phyloP scores from a whole-genome alignment of 164 flowering plant genomes.

The Saururus chinensis region DNA sequence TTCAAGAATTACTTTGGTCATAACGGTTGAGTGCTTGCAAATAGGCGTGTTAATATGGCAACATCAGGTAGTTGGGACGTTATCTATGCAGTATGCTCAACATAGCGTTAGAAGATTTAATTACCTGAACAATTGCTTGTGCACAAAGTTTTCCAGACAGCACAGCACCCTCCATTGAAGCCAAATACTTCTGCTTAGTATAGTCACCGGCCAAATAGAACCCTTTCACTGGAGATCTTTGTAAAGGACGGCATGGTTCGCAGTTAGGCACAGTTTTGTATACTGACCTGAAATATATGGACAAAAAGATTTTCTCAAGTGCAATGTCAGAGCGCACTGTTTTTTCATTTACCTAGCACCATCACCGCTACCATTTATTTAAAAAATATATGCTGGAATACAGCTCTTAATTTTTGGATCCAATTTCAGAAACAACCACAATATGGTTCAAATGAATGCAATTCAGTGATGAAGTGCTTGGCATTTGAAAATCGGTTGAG shows the following conservation, averaged over 20 bases:
- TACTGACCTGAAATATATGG: conserved; percentile 57
- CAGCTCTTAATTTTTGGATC: too few relatives aligned
- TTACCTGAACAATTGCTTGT: conserved; percentile 87
- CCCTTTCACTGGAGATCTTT: conserved; percentile 88
- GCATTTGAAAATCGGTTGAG: too few relatives aligned
- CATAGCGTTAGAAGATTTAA: not conserved
- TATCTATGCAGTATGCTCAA: not conserved
- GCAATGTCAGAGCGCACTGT: not conserved
- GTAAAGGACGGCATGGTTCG: conserved; percentile 91
- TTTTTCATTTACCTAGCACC: too few relatives aligned
- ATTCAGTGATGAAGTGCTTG: too few relatives aligned
- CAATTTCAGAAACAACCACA: too few relatives aligned
- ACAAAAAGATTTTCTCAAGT: not conserved
- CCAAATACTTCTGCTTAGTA: conserved; percentile 96
- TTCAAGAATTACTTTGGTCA: too few relatives aligned
- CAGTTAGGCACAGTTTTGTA: conserved; percentile 85
- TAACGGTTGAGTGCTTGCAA: too few relatives aligned
- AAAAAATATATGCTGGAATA: too few relatives aligned
- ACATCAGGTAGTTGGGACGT: too few relatives aligned
- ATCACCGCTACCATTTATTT: too few relatives aligned
- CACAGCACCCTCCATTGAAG: conserved; percentile 99
- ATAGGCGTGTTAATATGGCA: too few relatives aligned
- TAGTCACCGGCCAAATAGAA: conserved; percentile 95
- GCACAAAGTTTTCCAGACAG: conserved; percentile 97
- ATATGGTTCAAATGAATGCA: too few relatives aligned